These are phyloP conservation scores for Debaryomycetaceae sp. DNA, from an alignment of 1,139 yeast species.

Conservation along the genomic window DNA sequence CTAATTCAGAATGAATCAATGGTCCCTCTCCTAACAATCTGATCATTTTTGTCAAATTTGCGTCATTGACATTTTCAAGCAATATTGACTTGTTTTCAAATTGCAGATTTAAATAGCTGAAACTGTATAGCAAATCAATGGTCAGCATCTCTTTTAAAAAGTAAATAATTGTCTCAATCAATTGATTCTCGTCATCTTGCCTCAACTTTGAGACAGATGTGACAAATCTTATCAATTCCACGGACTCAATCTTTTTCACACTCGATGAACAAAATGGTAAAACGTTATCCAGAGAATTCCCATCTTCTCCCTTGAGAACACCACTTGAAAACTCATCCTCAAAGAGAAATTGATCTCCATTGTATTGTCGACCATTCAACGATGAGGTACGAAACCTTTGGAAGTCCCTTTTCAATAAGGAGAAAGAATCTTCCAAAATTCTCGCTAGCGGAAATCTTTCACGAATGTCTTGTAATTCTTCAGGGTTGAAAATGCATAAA, in stretches of 20 bases:
- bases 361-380: not conserved
- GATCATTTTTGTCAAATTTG: constrained; percentile 12
- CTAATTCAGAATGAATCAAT: constrained; percentile 23
- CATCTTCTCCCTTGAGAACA: not conserved
- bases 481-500: no score
- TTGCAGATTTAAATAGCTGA: not conserved
- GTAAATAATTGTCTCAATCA: not conserved
- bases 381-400: not conserved
- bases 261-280: not conserved
- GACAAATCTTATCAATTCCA: constrained; percentile 2
- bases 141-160: constrained; percentile 1
- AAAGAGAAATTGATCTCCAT: not conserved
- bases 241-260: not conserved
- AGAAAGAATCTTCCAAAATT: no score
- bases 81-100: not conserved
- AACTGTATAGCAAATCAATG: constrained; percentile 3
- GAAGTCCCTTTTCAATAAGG: not conserved
- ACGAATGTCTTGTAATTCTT: no score
- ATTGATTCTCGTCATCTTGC: not conserved
- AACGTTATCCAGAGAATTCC: not conserved
- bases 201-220: not conserved
- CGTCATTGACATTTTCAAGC: constrained; percentile 1
- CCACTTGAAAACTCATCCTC: not conserved
- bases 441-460: not conserved
- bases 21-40: constrained; percentile 30